Percentiles rank a stretch among this genome's conserved stretches.
phyloP scores from a whole-genome alignment of 345 rosid genomes.

The Syzygium jambos region DNA sequence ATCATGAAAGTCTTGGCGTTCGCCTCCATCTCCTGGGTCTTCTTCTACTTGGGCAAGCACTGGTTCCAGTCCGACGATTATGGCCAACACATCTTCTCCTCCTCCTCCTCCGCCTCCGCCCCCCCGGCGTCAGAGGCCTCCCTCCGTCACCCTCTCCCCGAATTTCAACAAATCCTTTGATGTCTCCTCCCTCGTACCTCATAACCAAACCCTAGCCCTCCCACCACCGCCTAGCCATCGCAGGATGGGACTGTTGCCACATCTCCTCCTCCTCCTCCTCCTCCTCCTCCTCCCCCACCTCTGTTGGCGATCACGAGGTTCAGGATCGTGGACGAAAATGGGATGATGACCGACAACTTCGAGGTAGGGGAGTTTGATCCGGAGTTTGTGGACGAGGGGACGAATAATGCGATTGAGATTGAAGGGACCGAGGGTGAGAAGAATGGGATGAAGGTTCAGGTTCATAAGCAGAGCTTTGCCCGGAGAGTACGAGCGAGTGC shows the following conservation, averaged over 20 bases:
- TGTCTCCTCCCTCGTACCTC: slow-evolving; percentile 27
- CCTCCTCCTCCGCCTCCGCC: slow-evolving; percentile 15
- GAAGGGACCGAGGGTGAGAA: slow-evolving; percentile 5
- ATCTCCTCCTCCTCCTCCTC: not conserved
- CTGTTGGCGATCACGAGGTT: slow-evolving; percentile 29
- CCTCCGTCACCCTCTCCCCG: slow-evolving; percentile 48
- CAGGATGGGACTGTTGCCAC: not conserved
- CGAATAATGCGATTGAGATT: slow-evolving; percentile 16
- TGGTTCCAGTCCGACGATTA: slow-evolving; percentile 68
- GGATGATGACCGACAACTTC: slow-evolving; percentile 76
- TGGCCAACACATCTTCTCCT: slow-evolving; percentile 71
- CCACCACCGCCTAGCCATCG: not conserved
- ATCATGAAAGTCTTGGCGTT: slow-evolving; percentile 39
- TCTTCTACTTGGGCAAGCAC: slow-evolving; percentile 83
- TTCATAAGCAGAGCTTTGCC: slow-evolving; percentile 40
- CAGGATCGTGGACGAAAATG: slow-evolving; percentile 71
- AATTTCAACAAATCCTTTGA: slow-evolving; percentile 36
- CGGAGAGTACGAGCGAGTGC: slow-evolving; percentile 54
- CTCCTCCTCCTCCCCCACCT: slow-evolving; percentile 7
- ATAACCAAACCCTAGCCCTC: slow-evolving; percentile 10
- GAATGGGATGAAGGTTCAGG: slow-evolving; percentile 8
- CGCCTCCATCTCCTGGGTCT: slow-evolving; percentile 41
- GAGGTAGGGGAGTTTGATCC: slow-evolving; percentile 76
- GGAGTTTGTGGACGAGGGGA: slow-evolving; percentile 43
- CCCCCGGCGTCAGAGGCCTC: slow-evolving; percentile 33